These are phyloP conservation scores for Xanthoconium separans DNA, from an alignment of 1,284 basidiomycete species.

Conservation along the genomic window DNA sequence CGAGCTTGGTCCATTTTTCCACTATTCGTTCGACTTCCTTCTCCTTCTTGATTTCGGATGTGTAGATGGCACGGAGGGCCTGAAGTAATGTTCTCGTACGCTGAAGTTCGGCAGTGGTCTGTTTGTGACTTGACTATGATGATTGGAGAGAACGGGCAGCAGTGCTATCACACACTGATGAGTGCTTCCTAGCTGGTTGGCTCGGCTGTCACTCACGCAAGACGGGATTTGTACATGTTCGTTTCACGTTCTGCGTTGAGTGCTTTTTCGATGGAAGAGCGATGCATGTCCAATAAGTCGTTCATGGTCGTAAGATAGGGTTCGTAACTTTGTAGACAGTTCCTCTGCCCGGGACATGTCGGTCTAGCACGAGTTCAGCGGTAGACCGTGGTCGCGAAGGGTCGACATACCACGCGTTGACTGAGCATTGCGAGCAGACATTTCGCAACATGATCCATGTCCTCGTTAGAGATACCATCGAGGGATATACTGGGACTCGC, in stretches of 20 bases:
- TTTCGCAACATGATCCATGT: constrained; percentile 68
- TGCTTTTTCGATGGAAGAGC: constrained; percentile 52
- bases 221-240: constrained; percentile 67
- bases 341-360: constrained; percentile 82
- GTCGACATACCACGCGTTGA: constrained; percentile 68
- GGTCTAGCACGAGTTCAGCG: constrained; percentile 45
- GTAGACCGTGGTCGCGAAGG: not conserved
- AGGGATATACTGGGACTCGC: constrained; percentile 56
- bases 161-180: constrained; percentile 39
- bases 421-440: constrained; percentile 79
- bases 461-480: constrained; percentile 45
- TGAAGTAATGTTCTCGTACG: constrained; percentile 64
- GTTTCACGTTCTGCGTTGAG: constrained; percentile 73
- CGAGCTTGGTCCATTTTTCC: constrained; percentile 75
- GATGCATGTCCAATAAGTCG: constrained; percentile 67
- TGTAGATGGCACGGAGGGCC: constrained; percentile 61
- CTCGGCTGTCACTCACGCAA: constrained; percentile 50
- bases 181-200: constrained; percentile 1
- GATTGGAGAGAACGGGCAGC: constrained; percentile 53
- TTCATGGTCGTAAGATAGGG: constrained; percentile 82
- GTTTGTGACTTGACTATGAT: constrained; percentile 64
- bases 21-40: constrained; percentile 76
- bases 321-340: constrained; percentile 71
- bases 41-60: constrained; percentile 78
- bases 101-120: constrained; percentile 65